Percentiles rank a stretch among this genome's conserved stretches.
phyloP scores from a whole-genome alignment of 139 green algal species.

The Choricystis sp. region DNA sequence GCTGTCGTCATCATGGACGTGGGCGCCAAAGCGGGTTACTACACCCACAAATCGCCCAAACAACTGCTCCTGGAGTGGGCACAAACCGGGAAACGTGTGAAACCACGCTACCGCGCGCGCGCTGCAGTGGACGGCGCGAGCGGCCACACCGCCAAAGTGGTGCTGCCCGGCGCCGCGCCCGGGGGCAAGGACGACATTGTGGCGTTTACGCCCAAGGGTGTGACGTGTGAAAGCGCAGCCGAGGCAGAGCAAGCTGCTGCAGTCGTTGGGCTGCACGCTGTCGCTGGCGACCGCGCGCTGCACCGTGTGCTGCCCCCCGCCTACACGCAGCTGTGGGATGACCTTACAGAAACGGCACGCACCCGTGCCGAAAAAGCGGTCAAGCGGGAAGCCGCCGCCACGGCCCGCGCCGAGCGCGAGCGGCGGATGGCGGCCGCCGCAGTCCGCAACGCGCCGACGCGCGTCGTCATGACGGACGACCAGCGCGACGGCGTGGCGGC shows the following conservation, averaged over 20 bases:
- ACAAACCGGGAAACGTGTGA: conserved; percentile 36
- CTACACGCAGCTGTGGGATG: conserved; percentile 31
- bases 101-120: conserved; percentile 29
- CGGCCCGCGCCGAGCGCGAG: conserved; percentile 11
- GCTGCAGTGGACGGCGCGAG: background rate
- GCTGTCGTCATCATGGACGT: conserved; percentile 39
- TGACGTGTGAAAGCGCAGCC: conserved; percentile 17
- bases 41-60: conserved; percentile 56
- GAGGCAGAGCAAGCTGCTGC: conserved; percentile 47
- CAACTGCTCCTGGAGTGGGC: conserved; percentile 63
- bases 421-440: conserved; percentile 4
- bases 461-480: conserved; percentile 28
- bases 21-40: conserved; percentile 43
- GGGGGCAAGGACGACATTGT: conserved; percentile 45
- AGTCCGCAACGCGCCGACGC: conserved; percentile 10
- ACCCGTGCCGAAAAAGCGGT: background rate
- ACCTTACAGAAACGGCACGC: conserved; percentile 2
- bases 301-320: conserved; percentile 39
- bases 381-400: conserved; percentile 7
- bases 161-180: conserved; percentile 11
- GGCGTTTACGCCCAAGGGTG: conserved; percentile 39
- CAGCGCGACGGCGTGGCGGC: conserved; percentile 16
- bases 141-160: background rate
- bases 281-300: conserved; percentile 40
- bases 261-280: conserved; percentile 42